Conservation (phyloP, 768 basidiomycete species). For the Phlebiopsis flavidoalba region DNA sequence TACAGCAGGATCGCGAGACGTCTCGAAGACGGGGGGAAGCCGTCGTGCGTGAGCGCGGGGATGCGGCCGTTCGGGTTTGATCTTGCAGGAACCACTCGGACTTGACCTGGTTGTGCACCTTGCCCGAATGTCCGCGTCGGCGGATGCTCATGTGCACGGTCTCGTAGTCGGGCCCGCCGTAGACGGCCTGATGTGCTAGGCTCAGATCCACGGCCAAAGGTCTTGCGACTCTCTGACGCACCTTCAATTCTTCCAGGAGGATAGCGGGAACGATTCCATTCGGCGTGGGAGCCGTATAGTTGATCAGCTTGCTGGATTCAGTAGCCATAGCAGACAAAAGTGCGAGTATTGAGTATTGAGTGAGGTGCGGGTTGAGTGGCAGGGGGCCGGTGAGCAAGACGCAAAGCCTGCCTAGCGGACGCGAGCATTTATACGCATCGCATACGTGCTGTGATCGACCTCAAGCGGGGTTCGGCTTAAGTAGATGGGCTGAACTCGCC, state of each 20-base stretch:
- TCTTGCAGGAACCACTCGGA: constrained; percentile 30
- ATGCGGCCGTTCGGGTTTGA: constrained; percentile 40
- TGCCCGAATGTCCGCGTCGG: constrained; percentile 41
- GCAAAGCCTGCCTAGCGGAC: neutral
- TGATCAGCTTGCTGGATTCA: constrained; percentile 13
- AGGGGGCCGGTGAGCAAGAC: neutral
- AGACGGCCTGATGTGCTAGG: neutral
- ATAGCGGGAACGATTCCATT: constrained; percentile 50
- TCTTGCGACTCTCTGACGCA: constrained; percentile 26
- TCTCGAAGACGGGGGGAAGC: constrained; percentile 70
- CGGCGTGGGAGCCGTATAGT: constrained; percentile 40
- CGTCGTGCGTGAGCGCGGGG: constrained; percentile 40
- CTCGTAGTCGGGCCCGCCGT: constrained; percentile 3
- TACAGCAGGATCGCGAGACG: constrained; percentile 79
- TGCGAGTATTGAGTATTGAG: neutral
- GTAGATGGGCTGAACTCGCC: too few species aligned
- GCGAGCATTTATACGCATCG: neutral
- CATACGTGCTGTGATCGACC: too few species aligned
- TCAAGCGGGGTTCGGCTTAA: too few species aligned
- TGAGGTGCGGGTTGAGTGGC: neutral
- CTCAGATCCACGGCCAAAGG: constrained; percentile 42
- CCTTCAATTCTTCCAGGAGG: constrained; percentile 55
- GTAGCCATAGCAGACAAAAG: neutral
- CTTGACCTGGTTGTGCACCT: constrained; percentile 44
- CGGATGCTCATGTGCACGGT: constrained; percentile 26